Evolutionary conservation across 495 filamentous ascomycete genomes (phyloP).

Genomic region (Glonium stellatum): DNA sequence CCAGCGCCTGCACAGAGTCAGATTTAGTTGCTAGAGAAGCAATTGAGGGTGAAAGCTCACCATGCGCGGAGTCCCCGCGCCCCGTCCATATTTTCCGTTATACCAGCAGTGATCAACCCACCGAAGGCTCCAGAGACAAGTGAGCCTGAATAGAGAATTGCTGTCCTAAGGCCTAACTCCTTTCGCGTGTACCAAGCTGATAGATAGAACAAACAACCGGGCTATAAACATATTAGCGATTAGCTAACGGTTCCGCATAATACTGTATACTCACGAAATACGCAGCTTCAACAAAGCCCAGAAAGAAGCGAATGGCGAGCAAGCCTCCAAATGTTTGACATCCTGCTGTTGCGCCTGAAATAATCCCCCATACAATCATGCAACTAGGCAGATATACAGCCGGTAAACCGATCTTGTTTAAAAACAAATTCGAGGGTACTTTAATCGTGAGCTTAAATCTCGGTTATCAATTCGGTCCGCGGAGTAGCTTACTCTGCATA

Average conservation of each 20-base stretch:
- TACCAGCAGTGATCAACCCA: conserved; percentile 37
- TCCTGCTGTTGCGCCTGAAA: conserved; percentile 43
- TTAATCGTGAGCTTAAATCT: background rate
- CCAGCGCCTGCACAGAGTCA: conserved; percentile 41
- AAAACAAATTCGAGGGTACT: conserved; percentile 55
- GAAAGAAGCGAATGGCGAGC: conserved; percentile 46
- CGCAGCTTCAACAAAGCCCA: conserved; percentile 37
- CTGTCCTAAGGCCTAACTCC: conserved; percentile 52
- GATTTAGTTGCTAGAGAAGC: background rate
- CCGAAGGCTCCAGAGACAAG: conserved; percentile 38
- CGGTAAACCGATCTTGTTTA: conserved; percentile 47
- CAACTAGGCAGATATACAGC: conserved; percentile 39
- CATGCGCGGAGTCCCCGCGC: conserved; percentile 45
- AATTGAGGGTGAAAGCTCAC: conserved; percentile 12
- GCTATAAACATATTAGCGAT: conserved; percentile 32
- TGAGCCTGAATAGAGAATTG: conserved; percentile 41
- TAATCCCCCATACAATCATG: conserved; percentile 47
- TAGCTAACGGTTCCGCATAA: background rate
- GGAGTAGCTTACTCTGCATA: conserved; percentile 17
- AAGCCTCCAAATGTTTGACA: conserved; percentile 46
- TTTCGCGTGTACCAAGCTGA: conserved; percentile 56
- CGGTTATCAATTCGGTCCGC: background rate
- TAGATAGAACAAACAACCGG: conserved; percentile 48
- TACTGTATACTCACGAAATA: conserved; percentile 17
- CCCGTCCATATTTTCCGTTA: conserved; percentile 32